Evolutionary conservation across 192 early-diverging fungal species (phyloP), one percentile per base, ranked within the genome.

Genomic region (Linnemannia schmuckeri): DNA sequence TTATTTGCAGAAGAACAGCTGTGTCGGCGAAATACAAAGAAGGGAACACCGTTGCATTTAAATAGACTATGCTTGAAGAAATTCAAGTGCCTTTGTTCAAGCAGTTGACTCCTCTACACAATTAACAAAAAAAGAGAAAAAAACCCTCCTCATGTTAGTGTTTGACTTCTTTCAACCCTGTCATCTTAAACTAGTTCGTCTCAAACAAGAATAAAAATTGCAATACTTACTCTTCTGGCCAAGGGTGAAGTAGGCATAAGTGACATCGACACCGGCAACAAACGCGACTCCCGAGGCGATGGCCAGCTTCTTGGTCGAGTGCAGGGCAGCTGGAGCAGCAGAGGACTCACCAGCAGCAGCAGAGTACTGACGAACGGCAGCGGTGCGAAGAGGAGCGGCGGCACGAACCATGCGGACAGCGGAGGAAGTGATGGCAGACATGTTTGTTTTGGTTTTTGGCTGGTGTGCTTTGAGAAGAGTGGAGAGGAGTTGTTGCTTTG

Each of bases 221-320:
- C 37, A 37, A 37, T 37, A 3, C 37, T 66, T 66, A 66, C 61
- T 66, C 61, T 27, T 66, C 27, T 66, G 61, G 12, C 30, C 30
- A 30, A 73, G 75, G 3, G 72, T 79, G 33, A 84, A 84, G 68
- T 84, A 84, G 40, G 82, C 77, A 30, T 79, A 84, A 68, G 82
- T 84, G 76, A 79, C 73, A 76, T 84, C 82, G 27, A 68, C 77
- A 4, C 82, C 82, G 2, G 57, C 52, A 24, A 72, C 52, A 40
- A 68, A 61, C 1, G 77, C 75, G 38, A 84, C 73, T 24, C 35
- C 68, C 6, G 77, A 75, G 40, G 54, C 74, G 30, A 75, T 71
- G 27, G 74, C 74, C 6, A 84, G 35, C 22, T 52, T 40, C 20
- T 79, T 44, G 37, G 44, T 84, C 9, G 82, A 79, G 38, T 84